These are phyloP conservation scores for Calonectria naviculata DNA, from an alignment of 2,329 filamentous ascomycete genomes.

Conservation along the genomic window DNA sequence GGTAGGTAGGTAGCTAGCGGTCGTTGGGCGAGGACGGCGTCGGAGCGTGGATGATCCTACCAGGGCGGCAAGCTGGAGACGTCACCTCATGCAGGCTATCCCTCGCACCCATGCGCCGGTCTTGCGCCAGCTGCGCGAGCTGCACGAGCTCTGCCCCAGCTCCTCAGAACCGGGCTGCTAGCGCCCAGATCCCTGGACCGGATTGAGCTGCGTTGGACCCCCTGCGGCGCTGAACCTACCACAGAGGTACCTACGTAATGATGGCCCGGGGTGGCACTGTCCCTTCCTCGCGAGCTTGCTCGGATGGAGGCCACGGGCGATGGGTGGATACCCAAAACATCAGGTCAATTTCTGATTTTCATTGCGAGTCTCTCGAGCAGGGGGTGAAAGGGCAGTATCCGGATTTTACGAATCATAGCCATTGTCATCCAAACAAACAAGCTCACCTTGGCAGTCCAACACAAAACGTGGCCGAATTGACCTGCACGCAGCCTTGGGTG, in stretches of 20 bases:
- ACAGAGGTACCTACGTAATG: conserved; percentile 31
- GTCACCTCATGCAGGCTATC: conserved; percentile 20
- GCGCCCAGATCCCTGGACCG: conserved; percentile 23
- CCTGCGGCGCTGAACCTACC: conserved; percentile 35
- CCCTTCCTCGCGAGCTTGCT: neutral
- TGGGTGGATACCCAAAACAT: neutral
- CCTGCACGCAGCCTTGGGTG: too few species aligned
- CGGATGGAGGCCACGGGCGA: neutral
- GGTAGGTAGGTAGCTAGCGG: conserved; percentile 8
- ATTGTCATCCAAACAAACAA: neutral
- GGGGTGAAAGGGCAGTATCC: neutral
- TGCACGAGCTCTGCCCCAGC: conserved; percentile 15
- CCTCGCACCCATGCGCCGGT: conserved; percentile 1
- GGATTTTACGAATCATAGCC: neutral
- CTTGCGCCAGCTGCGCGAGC: conserved; percentile 5
- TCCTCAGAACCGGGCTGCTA: conserved; percentile 1
- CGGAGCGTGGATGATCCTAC: conserved; percentile 22
- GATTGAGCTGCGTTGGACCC: conserved; percentile 22
- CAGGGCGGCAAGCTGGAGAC: conserved; percentile 12
- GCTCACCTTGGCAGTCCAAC: conserved; percentile 7
- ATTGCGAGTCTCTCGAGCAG: neutral
- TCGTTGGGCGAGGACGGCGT: conserved; percentile 14
- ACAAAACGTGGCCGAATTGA: neutral
- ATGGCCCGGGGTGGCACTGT: conserved; percentile 28
- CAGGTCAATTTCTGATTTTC: neutral